phyloP scores from a whole-genome alignment of 108 stramenopile genomes.

The Cafeteria roenbergensis region DNA sequence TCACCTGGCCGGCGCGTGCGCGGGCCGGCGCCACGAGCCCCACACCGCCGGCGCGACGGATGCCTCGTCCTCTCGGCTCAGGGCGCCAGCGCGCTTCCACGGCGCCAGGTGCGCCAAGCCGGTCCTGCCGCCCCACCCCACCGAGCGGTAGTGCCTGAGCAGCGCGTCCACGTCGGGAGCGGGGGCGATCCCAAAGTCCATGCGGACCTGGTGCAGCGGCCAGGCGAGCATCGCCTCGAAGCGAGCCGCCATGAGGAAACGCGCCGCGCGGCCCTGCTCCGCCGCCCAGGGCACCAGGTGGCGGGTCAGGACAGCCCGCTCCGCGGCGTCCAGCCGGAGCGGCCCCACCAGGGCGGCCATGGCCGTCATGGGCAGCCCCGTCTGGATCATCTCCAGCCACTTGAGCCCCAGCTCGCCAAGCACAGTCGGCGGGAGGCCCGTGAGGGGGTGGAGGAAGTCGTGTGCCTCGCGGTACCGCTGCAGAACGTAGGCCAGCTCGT shows the following conservation, averaged over 20 bases:
- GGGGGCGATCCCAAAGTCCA: too few relatives aligned
- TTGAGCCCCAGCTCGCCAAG: conserved; percentile 85
- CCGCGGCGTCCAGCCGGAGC: background rate
- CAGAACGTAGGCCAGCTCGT: conserved; percentile 79
- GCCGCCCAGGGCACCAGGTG: conserved; percentile 1
- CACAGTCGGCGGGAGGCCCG: conserved; percentile 77
- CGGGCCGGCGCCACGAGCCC: too few relatives aligned
- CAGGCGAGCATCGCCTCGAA: too few relatives aligned
- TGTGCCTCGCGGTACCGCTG: conserved; percentile 76
- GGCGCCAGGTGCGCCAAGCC: too few relatives aligned
- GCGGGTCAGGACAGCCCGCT: background rate
- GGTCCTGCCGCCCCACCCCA: too few relatives aligned
- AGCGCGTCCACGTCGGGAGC: too few relatives aligned
- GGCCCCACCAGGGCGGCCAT: conserved; percentile 35
- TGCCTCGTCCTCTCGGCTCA: too few relatives aligned
- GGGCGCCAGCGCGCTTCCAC: too few relatives aligned
- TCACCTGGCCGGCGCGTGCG: too few relatives aligned
- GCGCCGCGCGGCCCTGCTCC: background rate
- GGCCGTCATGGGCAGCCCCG: conserved; percentile 67
- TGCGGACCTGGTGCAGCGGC: too few relatives aligned
- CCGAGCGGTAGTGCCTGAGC: too few relatives aligned
- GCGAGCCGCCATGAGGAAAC: background rate
- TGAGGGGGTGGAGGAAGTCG: conserved; percentile 84
- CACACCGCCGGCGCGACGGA: too few relatives aligned
- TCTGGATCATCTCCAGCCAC: conserved; percentile 85